A percentile compares a stretch with the other conserved stretches of the same genome.
These are phyloP conservation scores for Tephrocybe sp. DNA, from an alignment of 768 basidiomycete genomes.

Conservation along the genomic window DNA sequence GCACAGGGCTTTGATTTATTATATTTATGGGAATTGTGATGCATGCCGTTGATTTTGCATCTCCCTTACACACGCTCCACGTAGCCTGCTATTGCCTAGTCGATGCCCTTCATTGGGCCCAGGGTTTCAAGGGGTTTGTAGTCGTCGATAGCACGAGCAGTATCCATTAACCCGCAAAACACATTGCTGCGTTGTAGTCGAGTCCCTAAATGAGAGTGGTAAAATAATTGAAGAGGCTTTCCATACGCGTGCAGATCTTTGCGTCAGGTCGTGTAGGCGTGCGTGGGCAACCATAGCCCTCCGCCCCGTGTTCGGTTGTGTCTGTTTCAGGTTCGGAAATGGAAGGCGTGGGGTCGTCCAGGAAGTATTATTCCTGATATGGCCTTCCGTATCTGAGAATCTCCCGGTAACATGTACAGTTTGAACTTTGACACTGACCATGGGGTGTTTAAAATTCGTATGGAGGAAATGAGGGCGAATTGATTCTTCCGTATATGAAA, in stretches of 20 bases:
- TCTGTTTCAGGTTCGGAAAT: constrained; percentile 11
- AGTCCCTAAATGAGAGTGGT: constrained; percentile 73
- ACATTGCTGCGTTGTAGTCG: constrained; percentile 71
- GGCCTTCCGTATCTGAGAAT: no score
- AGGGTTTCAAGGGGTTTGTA: constrained; percentile 75
- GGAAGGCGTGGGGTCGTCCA: background rate
- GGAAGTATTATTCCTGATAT: no score
- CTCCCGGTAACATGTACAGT: no score
- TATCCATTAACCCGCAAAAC: constrained; percentile 75
- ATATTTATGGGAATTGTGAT: no score
- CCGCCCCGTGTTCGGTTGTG: background rate
- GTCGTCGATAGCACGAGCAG: constrained; percentile 63
- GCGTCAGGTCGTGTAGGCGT: constrained; percentile 28
- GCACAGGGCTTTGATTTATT: no score
- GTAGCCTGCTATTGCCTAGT: constrained; percentile 65
- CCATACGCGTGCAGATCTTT: constrained; percentile 46
- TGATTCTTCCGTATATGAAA: no score
- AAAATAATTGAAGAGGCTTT: constrained; percentile 60
- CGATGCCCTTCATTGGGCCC: constrained; percentile 52
- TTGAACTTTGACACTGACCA: no score
- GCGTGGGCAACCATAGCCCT: constrained; percentile 1
- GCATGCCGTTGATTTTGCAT: no score
- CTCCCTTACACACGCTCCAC: constrained; percentile 53
- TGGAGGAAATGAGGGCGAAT: no score
- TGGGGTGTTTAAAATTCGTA: no score